phyloP scores from a whole-genome alignment of 2,329 filamentous ascomycete species.

The Sarocladium oryzae region DNA sequence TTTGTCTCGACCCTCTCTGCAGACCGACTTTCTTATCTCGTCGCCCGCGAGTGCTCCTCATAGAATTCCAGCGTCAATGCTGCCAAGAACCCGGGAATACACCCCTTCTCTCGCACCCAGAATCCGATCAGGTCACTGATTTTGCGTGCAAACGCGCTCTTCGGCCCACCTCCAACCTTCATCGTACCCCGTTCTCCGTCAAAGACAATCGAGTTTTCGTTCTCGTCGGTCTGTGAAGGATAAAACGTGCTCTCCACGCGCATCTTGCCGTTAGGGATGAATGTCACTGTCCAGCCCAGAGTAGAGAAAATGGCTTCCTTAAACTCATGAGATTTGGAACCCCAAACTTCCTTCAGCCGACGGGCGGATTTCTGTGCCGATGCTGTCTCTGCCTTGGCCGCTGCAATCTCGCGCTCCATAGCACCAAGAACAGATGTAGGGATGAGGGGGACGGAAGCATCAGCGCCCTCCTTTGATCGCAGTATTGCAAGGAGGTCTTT shows the following conservation, averaged over 20 bases:
- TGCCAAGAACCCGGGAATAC: conserved; percentile 88
- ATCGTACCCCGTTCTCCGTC: conserved; percentile 93
- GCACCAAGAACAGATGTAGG: conserved; percentile 72
- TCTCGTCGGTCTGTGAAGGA: conserved; percentile 60
- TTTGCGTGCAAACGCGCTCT: conserved; percentile 77
- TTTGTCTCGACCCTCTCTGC: not conserved
- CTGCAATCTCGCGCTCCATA: conserved; percentile 67
- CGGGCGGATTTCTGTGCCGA: conserved; percentile 76
- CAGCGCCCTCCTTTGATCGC: conserved; percentile 32
- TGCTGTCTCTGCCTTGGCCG: conserved; percentile 60
- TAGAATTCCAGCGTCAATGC: conserved; percentile 91
- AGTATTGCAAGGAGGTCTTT: conserved; percentile 72
- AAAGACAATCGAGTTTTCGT: conserved; percentile 73
- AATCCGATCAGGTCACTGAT: conserved; percentile 86
- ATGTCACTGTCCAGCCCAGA: conserved; percentile 90
- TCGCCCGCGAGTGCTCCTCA: conserved; percentile 49
- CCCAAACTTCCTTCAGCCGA: conserved; percentile 89
- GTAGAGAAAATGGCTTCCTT: conserved; percentile 89
- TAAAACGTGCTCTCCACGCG: conserved; percentile 83
- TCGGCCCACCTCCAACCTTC: conserved; percentile 90
- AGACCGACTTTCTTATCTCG: not conserved
- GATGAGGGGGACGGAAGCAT: conserved; percentile 53
- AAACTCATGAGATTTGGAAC: conserved; percentile 86
- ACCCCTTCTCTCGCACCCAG: conserved; percentile 90
- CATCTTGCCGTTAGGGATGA: conserved; percentile 95